A percentile compares a stretch with the other conserved stretches of the same genome.
These are phyloP conservation scores for Thuja plicata DNA, from an alignment of 83 land plant species.

Conservation along the genomic window DNA sequence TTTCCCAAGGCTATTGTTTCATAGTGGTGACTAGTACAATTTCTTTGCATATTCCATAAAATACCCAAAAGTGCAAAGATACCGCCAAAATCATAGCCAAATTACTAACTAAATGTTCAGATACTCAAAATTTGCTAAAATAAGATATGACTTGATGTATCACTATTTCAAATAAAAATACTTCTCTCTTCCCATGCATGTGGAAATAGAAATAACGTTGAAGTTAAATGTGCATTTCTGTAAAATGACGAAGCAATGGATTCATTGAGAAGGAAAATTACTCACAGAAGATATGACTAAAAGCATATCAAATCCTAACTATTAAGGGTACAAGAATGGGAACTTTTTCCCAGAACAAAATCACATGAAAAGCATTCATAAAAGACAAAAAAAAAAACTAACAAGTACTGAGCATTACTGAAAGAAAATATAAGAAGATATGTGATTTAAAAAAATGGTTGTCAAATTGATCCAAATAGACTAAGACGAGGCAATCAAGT, in stretches of 20 bases:
- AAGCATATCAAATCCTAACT: too few species aligned
- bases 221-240: neutral
- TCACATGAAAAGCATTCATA: too few species aligned
- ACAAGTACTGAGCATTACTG: too few species aligned
- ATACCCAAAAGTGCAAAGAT: neutral
- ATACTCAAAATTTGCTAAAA: neutral
- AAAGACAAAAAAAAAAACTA: too few species aligned
- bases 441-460: too few species aligned
- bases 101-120: neutral
- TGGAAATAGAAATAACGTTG: neutral
- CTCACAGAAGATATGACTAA: constrained; percentile 92
- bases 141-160: neutral
- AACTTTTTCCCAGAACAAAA: too few species aligned
- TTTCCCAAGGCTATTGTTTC: neutral
- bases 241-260: neutral
- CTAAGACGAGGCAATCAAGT: too few species aligned
- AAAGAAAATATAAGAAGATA: too few species aligned
- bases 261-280: constrained; percentile 14
- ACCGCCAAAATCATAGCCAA: neutral
- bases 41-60: neutral
- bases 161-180: neutral
- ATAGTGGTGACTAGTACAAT: neutral
- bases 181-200: neutral
- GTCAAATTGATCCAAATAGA: too few species aligned
- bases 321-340: too few species aligned